Percentiles rank a stretch among this genome's conserved stretches.
These are phyloP conservation scores for Candida railenensis DNA, from an alignment of 805 yeast genomes.

Conservation along the genomic window DNA sequence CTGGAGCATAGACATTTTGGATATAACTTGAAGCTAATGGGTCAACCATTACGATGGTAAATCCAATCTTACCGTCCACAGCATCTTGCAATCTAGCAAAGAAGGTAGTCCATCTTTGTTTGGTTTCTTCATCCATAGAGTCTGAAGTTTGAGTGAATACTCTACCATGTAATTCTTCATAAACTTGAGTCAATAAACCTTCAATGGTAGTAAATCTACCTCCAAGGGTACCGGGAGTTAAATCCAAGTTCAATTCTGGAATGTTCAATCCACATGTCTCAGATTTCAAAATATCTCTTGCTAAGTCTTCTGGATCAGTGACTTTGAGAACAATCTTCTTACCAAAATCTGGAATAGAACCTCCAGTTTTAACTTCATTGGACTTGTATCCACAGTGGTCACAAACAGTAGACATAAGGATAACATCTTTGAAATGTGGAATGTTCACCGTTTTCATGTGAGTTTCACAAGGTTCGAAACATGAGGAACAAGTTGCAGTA, in stretches of 20 bases:
- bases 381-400: constrained; percentile 92
- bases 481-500: constrained; percentile 88
- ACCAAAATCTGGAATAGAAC: constrained; percentile 88
- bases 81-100: constrained; percentile 76
- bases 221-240: constrained; percentile 95
- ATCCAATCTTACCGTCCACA: constrained; percentile 73
- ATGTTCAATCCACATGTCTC: constrained; percentile 86
- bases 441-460: constrained; percentile 96
- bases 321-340: constrained; percentile 68
- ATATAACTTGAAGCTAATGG: constrained; percentile 94
- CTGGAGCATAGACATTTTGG: constrained; percentile 99
- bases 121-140: constrained; percentile 80
- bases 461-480: constrained; percentile 79
- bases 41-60: constrained; percentile 88
- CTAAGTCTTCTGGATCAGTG: constrained; percentile 88
- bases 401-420: constrained; percentile 93
- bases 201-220: constrained; percentile 97
- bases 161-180: constrained; percentile 82
- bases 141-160: constrained; percentile 87
- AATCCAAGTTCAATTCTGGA: constrained; percentile 87
- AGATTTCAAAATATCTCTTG: constrained; percentile 90
- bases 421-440: constrained; percentile 97
- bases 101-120: constrained; percentile 79
- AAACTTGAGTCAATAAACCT: constrained; percentile 85
- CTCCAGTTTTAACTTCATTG: constrained; percentile 98